Percentiles rank a stretch among this genome's conserved stretches.
These are phyloP conservation scores for Lentinula raphanica DNA, from an alignment of 768 basidiomycete species.

Conservation along the genomic window DNA sequence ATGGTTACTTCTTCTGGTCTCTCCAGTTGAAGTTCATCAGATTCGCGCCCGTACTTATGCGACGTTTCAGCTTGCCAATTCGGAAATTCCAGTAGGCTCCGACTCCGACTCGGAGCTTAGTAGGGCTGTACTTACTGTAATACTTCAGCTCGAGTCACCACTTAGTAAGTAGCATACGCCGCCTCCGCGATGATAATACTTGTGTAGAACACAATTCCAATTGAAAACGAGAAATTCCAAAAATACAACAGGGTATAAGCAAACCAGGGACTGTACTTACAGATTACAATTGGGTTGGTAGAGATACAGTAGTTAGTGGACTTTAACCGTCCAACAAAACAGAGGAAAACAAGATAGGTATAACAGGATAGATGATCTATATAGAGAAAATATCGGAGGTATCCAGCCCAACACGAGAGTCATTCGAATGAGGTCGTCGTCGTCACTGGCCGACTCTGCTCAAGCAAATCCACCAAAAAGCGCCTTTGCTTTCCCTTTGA, in stretches of 20 bases:
- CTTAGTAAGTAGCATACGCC: too few species aligned
- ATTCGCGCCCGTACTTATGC: too few species aligned
- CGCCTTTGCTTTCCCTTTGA: conserved; percentile 1
- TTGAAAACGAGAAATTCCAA: too few species aligned
- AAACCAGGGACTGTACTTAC: background rate
- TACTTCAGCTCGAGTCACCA: too few species aligned
- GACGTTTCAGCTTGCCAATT: too few species aligned
- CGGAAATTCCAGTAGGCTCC: too few species aligned
- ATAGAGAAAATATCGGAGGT: background rate
- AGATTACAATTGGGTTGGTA: background rate
- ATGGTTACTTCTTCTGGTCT: too few species aligned
- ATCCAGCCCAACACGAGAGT: background rate
- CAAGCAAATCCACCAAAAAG: conserved; percentile 3
- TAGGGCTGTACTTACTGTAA: too few species aligned
- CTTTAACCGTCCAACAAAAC: background rate
- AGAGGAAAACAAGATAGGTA: background rate
- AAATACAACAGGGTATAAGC: background rate
- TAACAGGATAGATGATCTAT: background rate
- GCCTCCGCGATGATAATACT: too few species aligned
- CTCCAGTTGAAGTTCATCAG: too few species aligned
- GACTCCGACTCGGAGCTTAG: too few species aligned
- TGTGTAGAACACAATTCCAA: too few species aligned
- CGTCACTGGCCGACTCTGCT: background rate
- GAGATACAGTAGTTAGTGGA: background rate
- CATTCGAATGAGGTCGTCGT: background rate